phyloP scores from a whole-genome alignment of 2,329 filamentous ascomycete species.

The Botrytis fragariae region DNA sequence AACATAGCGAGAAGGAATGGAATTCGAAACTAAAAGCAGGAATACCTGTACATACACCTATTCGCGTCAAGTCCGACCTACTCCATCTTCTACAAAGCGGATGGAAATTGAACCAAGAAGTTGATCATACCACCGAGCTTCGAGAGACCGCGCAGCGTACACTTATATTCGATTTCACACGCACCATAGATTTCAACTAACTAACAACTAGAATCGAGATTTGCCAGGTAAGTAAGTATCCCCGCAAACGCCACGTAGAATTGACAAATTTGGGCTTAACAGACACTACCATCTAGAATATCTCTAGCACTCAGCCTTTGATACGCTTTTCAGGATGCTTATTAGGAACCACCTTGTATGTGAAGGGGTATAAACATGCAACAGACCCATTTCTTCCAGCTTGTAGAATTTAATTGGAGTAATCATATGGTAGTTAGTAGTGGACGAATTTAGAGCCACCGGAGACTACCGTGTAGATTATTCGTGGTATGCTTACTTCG shows the following conservation, averaged over 20 bases:
- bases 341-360: background rate
- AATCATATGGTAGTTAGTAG: background rate
- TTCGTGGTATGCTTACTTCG: background rate
- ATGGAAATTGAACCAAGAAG: background rate
- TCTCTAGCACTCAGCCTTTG: background rate
- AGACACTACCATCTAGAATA: background rate
- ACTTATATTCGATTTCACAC: background rate
- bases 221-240: background rate
- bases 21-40: background rate
- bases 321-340: background rate
- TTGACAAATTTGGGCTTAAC: fast-evolving
- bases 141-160: fast-evolving
- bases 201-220: background rate
- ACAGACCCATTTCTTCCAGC: background rate
- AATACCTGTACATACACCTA: background rate
- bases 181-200: background rate
- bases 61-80: background rate
- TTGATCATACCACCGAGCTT: background rate
- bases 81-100: background rate
- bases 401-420: background rate
- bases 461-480: background rate
- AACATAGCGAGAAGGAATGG: background rate
- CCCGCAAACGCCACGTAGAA: background rate
- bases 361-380: background rate
- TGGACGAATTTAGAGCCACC: background rate